phyloP scores from a whole-genome alignment of 305 asterid species.

The Solanum hybrid region DNA sequence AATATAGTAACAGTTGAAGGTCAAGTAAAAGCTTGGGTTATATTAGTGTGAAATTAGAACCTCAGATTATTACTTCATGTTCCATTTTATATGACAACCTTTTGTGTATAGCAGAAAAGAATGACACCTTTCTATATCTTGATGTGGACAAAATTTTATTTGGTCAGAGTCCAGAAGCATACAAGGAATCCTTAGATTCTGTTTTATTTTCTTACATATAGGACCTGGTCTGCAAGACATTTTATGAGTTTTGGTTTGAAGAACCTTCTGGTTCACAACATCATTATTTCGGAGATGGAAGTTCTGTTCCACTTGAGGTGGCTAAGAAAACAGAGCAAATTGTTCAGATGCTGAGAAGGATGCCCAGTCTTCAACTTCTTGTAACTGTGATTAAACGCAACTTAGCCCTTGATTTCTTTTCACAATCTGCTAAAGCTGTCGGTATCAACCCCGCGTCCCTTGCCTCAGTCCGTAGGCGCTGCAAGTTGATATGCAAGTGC shows the following conservation, averaged over 20 bases:
- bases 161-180: background rate
- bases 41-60: background rate
- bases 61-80: background rate
- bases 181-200: background rate
- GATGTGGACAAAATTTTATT: conserved; percentile 3
- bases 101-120: background rate
- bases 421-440: conserved; percentile 98
- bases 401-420: conserved; percentile 90
- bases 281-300: conserved; percentile 69
- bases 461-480: conserved; percentile 95
- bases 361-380: conserved; percentile 77
- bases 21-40: background rate
- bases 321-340: conserved; percentile 93
- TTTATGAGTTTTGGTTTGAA: conserved; percentile 99
- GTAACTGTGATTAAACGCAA: conserved; percentile 73
- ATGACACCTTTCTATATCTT: background rate
- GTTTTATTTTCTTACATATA: conserved; percentile 20
- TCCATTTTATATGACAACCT: background rate
- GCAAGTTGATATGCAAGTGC: conserved; percentile 98
- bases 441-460: conserved; percentile 87
- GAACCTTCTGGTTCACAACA: conserved; percentile 63
- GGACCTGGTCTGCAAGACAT: conserved; percentile 99
- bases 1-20: background rate
- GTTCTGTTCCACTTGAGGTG: conserved; percentile 90
- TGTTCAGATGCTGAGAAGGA: conserved; percentile 80